phyloP scores from a whole-genome alignment of 129 eudicot species.

The Artemisia tridentata region DNA sequence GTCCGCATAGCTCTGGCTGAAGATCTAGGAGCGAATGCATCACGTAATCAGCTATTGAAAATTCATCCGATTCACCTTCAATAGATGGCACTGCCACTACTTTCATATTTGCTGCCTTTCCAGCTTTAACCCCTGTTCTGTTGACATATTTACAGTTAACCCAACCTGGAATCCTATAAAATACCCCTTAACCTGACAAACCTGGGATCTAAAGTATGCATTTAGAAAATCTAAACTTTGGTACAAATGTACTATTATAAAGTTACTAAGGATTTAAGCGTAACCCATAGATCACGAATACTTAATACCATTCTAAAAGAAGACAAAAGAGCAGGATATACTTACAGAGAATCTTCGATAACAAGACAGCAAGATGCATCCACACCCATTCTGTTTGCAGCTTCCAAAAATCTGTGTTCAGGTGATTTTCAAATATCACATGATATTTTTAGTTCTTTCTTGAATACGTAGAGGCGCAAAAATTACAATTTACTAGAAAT shows the following conservation, averaged over 20 bases:
- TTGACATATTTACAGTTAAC: conserved; percentile 17
- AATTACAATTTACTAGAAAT: background rate
- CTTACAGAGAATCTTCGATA: conserved; percentile 88
- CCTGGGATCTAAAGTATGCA: too few relatives aligned
- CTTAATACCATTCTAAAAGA: background rate
- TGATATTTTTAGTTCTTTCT: background rate
- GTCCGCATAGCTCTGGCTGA: conserved; percentile 74
- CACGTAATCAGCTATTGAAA: conserved; percentile 59
- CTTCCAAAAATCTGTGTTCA: conserved; percentile 71
- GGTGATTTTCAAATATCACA: conserved; percentile 8
- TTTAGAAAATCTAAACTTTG: too few relatives aligned
- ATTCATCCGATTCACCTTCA: conserved; percentile 48
- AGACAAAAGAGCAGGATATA: background rate
- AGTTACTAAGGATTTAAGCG: background rate
- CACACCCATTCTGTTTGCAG: conserved; percentile 73
- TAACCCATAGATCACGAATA: background rate
- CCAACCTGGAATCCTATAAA: background rate
- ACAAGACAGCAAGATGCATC: conserved; percentile 73
- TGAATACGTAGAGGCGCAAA: background rate
- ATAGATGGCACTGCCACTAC: conserved; percentile 80
- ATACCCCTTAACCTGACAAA: too few relatives aligned
- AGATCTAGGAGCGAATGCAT: conserved; percentile 78
- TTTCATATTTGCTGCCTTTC: conserved; percentile 83
- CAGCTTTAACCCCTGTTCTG: conserved; percentile 82
- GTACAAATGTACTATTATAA: background rate